phyloP scores from a whole-genome alignment of 2,329 filamentous ascomycete genomes.

The Talaromyces sp. region DNA sequence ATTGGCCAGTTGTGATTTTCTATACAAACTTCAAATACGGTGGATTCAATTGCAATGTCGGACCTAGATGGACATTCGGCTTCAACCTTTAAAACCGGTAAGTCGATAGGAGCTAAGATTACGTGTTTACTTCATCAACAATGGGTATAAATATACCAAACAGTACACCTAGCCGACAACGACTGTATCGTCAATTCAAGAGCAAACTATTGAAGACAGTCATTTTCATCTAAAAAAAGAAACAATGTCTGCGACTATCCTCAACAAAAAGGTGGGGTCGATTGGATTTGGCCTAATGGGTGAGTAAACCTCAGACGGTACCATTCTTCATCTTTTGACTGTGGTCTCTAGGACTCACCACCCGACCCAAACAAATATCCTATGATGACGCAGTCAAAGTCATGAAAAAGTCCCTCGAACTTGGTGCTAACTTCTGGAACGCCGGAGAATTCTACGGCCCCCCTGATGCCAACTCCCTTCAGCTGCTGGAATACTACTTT shows the following conservation, averaged over 20 bases:
- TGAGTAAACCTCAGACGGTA: constrained; percentile 22
- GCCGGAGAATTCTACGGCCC: constrained; percentile 48
- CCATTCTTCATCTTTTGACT: neutral
- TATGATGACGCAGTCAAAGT: constrained; percentile 28
- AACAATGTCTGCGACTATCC: neutral
- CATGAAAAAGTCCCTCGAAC: constrained; percentile 50
- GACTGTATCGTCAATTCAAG: neutral
- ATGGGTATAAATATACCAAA: neutral
- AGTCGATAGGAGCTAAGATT: neutral
- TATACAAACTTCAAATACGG: no score
- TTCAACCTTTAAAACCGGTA: neutral
- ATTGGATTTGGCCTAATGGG: constrained; percentile 56
- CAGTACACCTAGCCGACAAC: neutral
- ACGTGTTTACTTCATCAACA: neutral
- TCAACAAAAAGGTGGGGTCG: constrained; percentile 35
- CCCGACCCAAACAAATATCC: neutral
- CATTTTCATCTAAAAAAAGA: neutral
- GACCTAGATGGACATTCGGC: no score
- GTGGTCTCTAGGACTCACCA: neutral
- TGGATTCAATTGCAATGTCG: neutral
- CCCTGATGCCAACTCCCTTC: constrained; percentile 53
- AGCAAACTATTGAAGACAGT: neutral
- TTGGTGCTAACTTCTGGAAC: constrained; percentile 27
- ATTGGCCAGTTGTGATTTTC: neutral
- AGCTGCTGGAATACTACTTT: constrained; percentile 58